These are phyloP conservation scores for Daldinia childiae DNA, from an alignment of 495 filamentous ascomycete genomes.

Conservation along the genomic window DNA sequence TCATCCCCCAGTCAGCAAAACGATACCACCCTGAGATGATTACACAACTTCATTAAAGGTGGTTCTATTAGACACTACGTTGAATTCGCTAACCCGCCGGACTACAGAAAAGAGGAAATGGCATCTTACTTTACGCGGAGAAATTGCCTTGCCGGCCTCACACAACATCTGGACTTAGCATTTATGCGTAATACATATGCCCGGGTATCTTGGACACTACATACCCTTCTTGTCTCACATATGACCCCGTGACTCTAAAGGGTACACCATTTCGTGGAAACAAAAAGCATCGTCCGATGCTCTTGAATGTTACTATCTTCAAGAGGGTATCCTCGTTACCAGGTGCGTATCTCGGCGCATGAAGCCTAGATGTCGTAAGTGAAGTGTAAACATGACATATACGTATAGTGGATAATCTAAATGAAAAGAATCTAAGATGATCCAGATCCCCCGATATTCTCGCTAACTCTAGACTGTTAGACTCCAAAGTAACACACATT, in stretches of 20 bases:
- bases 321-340: conserved; percentile 16
- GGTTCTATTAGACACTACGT: conserved; percentile 1
- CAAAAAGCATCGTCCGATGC: conserved; percentile 5
- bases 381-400: conserved; percentile 34
- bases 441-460: conserved; percentile 26
- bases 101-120: conserved; percentile 21
- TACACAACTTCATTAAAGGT: conserved; percentile 1
- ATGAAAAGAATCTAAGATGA: conserved; percentile 16
- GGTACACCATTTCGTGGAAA: conserved; percentile 11
- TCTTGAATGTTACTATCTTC: background rate
- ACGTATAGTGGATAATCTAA: conserved; percentile 7
- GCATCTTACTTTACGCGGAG: conserved; percentile 16
- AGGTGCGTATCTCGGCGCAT: conserved; percentile 15
- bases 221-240: conserved; percentile 31
- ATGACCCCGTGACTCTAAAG: conserved; percentile 38
- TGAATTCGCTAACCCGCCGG: conserved; percentile 10
- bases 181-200: conserved; percentile 16
- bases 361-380: conserved; percentile 30
- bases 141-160: conserved; percentile 36
- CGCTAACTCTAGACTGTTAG: conserved; percentile 23
- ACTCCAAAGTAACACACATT: conserved; percentile 15
- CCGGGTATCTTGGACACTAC: conserved; percentile 12
- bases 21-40: conserved; percentile 1
- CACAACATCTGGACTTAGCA: conserved; percentile 30
- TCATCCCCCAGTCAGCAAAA: conserved; percentile 1